A percentile compares a stretch with the other conserved stretches of the same genome.
These are phyloP conservation scores for Ceratocystis papillata DNA, from an alignment of 2,329 filamentous ascomycete genomes.

Conservation along the genomic window DNA sequence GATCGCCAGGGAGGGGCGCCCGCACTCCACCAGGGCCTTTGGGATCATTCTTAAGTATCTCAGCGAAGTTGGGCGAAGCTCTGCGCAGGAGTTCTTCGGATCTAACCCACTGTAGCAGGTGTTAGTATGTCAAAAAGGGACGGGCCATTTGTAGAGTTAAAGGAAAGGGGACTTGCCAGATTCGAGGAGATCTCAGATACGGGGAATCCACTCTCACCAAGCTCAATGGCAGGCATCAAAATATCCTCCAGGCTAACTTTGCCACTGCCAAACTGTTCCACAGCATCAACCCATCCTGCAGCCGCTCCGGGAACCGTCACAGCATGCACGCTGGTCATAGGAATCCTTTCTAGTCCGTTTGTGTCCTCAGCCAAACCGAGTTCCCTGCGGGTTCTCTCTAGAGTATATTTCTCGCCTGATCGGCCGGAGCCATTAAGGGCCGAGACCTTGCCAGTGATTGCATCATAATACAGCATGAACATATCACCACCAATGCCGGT, in stretches of 20 bases:
- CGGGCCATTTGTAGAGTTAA: neutral
- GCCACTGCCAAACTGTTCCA: conserved; percentile 81
- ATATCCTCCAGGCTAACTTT: conserved; percentile 68
- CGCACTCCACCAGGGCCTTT: conserved; percentile 57
- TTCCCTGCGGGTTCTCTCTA: conserved; percentile 59
- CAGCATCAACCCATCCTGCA: conserved; percentile 83
- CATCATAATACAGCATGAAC: conserved; percentile 90
- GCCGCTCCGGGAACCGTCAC: conserved; percentile 84
- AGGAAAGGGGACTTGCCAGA: conserved; percentile 44
- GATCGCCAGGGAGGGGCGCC: conserved; percentile 67
- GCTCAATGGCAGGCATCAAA: conserved; percentile 67
- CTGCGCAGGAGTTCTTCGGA: conserved; percentile 53
- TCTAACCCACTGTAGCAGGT: conserved; percentile 53
- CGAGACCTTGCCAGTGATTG: conserved; percentile 66
- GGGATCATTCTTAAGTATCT: conserved; percentile 75
- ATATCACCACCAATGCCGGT: conserved; percentile 96
- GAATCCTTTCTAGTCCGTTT: conserved; percentile 50
- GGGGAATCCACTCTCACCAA: conserved; percentile 82
- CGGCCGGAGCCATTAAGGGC: conserved; percentile 92
- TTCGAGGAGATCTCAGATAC: conserved; percentile 67
- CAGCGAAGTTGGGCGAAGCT: conserved; percentile 74
- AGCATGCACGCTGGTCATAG: conserved; percentile 64
- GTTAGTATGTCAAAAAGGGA: neutral
- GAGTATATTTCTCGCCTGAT: conserved; percentile 54
- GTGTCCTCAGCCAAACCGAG: conserved; percentile 53